These are phyloP conservation scores for Fusarium transvaalense DNA, from an alignment of 2,329 filamentous ascomycete species.

Conservation along the genomic window DNA sequence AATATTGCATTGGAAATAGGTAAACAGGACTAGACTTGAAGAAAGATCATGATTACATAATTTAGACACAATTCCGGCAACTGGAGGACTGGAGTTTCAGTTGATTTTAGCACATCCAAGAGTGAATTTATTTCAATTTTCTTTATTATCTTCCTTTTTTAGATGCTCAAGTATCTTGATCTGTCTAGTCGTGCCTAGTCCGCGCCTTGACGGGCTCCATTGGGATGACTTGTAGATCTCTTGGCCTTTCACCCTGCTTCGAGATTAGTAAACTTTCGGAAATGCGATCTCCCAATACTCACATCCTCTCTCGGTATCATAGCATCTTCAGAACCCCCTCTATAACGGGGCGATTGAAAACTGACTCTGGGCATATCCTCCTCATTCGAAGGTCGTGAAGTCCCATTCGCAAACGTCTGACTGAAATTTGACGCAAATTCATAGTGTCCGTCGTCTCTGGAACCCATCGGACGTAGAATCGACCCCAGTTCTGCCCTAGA, in stretches of 20 bases:
- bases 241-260: background rate
- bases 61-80: accelerated
- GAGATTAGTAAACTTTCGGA: background rate
- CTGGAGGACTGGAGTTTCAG: accelerated
- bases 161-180: background rate
- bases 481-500: constrained; percentile 1
- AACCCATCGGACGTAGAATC: background rate
- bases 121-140: background rate
- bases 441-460: constrained; percentile 10
- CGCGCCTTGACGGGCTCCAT: background rate
- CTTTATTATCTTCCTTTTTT: background rate
- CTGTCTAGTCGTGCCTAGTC: background rate
- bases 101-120: background rate
- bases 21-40: background rate
- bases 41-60: too few species aligned
- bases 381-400: background rate
- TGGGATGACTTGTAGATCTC: background rate
- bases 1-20: constrained; percentile 27
- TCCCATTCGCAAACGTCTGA: background rate
- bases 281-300: accelerated
- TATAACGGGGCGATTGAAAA: background rate
- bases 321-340: background rate
- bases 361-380: background rate
- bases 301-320: constrained; percentile 14
- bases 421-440: background rate